These are phyloP conservation scores for Glomus cerebriforme DNA, from an alignment of 192 early-diverging fungal genomes.

Conservation along the genomic window DNA sequence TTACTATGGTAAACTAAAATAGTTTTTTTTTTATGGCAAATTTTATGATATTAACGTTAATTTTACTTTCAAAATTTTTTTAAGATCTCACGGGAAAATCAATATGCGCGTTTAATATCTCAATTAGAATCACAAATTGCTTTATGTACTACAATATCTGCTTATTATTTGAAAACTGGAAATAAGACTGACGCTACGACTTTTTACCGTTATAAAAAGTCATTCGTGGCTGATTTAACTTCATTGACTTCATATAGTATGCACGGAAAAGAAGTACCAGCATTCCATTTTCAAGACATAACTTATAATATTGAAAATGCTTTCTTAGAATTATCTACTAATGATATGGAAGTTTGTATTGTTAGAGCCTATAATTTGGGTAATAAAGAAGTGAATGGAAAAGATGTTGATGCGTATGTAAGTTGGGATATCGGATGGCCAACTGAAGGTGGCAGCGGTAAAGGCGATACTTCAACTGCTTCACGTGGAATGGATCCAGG, in stretches of 20 bases:
- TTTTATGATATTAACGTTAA: not conserved
- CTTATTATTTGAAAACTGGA: conserved; percentile 43
- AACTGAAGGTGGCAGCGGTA: conserved; percentile 57
- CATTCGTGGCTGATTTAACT: conserved; percentile 53
- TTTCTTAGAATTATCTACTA: conserved; percentile 57
- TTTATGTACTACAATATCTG: conserved; percentile 48
- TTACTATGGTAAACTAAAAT: not conserved
- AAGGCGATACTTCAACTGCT: conserved; percentile 62
- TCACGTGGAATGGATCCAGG: conserved; percentile 53
- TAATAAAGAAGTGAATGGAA: conserved; percentile 50
- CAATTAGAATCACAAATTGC: conserved; percentile 59
- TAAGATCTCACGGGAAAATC: conserved; percentile 44
- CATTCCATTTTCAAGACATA: conserved; percentile 61
- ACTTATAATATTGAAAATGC: conserved; percentile 51
- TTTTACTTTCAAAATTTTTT: not conserved
- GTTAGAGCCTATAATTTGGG: conserved; percentile 58
- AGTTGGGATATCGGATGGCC: conserved; percentile 81
- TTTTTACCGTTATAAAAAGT: conserved; percentile 65
- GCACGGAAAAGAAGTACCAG: conserved; percentile 40
- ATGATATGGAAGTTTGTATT: conserved; percentile 69
- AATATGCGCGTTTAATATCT: conserved; percentile 47
- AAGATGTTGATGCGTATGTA: conserved; percentile 68
- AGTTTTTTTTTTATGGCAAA: no score
- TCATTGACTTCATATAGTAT: conserved; percentile 48
- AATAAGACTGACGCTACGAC: conserved; percentile 53